A percentile compares a stretch with the other conserved stretches of the same genome.
These are phyloP conservation scores for Cinchona pubescens DNA, from an alignment of 257 asterid genomes.

Conservation along the genomic window DNA sequence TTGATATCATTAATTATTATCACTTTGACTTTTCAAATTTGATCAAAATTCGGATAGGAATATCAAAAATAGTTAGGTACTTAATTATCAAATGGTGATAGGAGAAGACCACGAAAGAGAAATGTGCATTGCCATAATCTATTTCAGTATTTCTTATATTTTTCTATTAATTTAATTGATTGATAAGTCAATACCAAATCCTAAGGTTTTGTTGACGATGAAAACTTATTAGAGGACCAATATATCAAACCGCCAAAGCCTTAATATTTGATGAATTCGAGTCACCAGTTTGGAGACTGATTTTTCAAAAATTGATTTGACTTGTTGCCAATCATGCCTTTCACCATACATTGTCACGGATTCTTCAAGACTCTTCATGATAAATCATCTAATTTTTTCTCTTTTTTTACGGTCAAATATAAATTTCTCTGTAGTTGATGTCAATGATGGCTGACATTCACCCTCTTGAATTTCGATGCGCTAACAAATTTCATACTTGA, in stretches of 20 bases:
- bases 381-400: background rate
- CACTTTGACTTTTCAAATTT: background rate
- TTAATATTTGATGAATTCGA: background rate
- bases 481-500: background rate
- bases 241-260: too few species aligned
- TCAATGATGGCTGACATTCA: conserved; percentile 6
- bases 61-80: background rate
- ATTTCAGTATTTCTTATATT: background rate
- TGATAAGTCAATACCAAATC: background rate
- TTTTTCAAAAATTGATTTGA: background rate
- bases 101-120: background rate
- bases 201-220: background rate
- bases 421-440: background rate
- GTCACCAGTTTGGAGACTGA: background rate
- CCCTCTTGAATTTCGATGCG: background rate
- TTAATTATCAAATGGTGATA: background rate
- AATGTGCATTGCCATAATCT: background rate
- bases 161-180: background rate
- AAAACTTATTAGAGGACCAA: background rate
- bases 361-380: background rate
- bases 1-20: background rate
- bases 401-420: background rate
- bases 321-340: background rate
- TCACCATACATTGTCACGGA: background rate
- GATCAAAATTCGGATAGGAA: background rate